phyloP scores from a whole-genome alignment of 225 moss, liverwort and hornwort genomes.

The Pleurozium schreberi region DNA sequence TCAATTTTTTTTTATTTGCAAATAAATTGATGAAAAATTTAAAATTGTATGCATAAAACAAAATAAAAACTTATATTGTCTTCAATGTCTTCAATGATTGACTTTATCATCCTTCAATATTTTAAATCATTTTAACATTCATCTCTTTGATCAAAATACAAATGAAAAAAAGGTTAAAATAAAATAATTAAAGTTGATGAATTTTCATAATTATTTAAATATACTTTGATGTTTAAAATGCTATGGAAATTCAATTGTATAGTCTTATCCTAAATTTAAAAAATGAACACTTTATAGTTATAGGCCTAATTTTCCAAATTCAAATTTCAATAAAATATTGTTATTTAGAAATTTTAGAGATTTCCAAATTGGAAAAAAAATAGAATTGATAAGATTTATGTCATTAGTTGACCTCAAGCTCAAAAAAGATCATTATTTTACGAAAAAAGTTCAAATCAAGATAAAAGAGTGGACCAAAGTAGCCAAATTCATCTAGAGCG shows the following conservation, averaged over 20 bases:
- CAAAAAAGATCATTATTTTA: background rate
- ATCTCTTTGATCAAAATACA: background rate
- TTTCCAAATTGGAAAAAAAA: accelerated
- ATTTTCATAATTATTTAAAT: background rate
- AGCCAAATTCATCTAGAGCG: accelerated
- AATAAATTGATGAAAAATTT: background rate
- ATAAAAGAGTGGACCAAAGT: background rate
- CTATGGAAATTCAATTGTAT: background rate
- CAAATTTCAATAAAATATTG: background rate
- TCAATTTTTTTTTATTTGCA: background rate
- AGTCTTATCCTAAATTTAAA: accelerated
- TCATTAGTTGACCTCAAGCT: background rate
- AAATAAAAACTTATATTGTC: background rate
- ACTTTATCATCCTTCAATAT: too few species aligned
- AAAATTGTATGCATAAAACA: background rate
- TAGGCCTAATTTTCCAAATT: background rate
- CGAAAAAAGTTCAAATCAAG: accelerated
- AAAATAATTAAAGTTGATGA: background rate
- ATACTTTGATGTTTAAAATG: background rate
- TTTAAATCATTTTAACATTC: background rate
- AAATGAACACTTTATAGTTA: background rate
- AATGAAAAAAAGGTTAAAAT: background rate
- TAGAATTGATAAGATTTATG: background rate
- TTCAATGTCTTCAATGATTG: background rate
- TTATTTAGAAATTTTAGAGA: too few species aligned